Base-by-base conservation (phyloP, 352 stramenopile genomes). In the Globisporangium rhizosaccharum region DNA sequence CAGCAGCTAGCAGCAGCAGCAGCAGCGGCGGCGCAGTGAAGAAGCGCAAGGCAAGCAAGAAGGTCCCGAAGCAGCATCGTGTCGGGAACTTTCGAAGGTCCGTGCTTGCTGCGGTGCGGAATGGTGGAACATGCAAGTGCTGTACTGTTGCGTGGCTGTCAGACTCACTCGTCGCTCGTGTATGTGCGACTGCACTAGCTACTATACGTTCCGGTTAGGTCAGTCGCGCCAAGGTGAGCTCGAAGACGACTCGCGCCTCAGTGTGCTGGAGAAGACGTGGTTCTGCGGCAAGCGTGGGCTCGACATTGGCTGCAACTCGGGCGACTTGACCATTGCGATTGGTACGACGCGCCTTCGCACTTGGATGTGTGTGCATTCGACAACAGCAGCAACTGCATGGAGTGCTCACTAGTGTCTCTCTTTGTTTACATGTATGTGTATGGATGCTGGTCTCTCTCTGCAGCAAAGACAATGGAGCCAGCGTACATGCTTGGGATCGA, bases 301-400 rank as follows among this genome's bases (percentile, higher is more conserved):
- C 12, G 85, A 92, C 50, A 84, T 94, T 45, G 85, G 82, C 59
- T 94, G 82, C 70, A 94, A 94, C 65, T 85, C 81, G 3, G 85
- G 85, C 14, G 73, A 88, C n/a, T 60, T 94, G 20, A 92, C 85
- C 0, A 80, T 91, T 18, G 67, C 82, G 20, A 80, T 94, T 33
- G 79, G 72, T 84, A 55, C 20, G 64, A 5, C 44, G 23, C 7
- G 26, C 30, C 5, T 42, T 3, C 36, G 53, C 30, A 36, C 30
- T 23, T 23, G 23, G 23, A 23, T 23, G 9, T 36, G 30, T 36
- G 33, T 39, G 33, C 33, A 8, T 39, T 10, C 33, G 33, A 1
- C 7, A 39, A 6, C 33, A 39, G 7, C 10, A 17, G 45, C 17
- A 18, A 49, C 14, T 55, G 56, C 14, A 12, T 7, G 20, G 26